Base-by-base conservation (phyloP, 495 filamentous ascomycete species). In the Aspergillus saccharolyticus region DNA sequence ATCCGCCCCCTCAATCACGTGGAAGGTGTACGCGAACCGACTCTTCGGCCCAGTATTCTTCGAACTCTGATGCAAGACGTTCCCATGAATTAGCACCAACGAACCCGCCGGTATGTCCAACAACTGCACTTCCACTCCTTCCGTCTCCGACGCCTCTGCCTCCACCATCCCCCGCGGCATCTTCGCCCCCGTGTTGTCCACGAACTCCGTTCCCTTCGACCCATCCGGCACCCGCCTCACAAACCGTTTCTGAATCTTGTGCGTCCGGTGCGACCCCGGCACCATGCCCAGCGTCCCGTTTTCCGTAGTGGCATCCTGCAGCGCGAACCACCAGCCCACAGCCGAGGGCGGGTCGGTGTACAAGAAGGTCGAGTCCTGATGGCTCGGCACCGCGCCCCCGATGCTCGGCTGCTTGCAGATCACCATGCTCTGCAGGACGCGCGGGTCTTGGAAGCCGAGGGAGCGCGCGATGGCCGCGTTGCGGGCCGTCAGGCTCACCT, bases 371-470 rank as follows among this genome's bases (percentile, higher is more conserved):
- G 80, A 87, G 72, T 97, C 94, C 68, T 95, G 92, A 69, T 98
- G 94, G 16, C 88, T 79, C 2, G 83, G 89, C 42, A 97, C 94
- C 0, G 85, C 83, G 16, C 88, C 94, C 20, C 94, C 94, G 39
- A 98, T 97, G 68, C 91, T 89, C 8, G 94, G 93, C 72, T 97
- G 94, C 68, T 98, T 98, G 81, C 90, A 96, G 60, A 98, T 98
- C 8, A 97, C 80, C 94, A 98, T 98, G 63, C 87, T 91, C 77
- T 98, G 94, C 57, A 98, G 77, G 1, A 88, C 80, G 39, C 77
- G 73, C 0, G 94, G 91, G 65, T 94, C 86, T 0, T 53, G 56
- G 72, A 96, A 96, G 1, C 86, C 84, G 14, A 98, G 73, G 1
- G 77, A 79, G 16, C 72, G 72, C 7, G 92, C 91, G 21, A 98